Evolutionary conservation across 192 early-diverging fungal genomes (phyloP), one percentile per base, ranked within the genome.

Genomic region (Coemansia sp.): DNA sequence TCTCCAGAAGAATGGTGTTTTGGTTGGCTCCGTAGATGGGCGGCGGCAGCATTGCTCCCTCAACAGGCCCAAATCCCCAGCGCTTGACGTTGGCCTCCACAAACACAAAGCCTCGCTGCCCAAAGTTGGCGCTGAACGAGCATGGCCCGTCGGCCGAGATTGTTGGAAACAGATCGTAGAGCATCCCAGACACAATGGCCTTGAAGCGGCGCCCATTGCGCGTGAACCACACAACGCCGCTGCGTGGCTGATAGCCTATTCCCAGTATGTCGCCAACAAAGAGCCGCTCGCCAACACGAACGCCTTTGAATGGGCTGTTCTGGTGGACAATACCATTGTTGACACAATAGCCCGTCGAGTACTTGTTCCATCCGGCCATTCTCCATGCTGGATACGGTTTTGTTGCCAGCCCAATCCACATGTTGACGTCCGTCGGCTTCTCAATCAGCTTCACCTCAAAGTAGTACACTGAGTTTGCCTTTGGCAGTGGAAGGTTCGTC

Each of bases 81-180:
- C 90, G 89, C 83, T 91, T 92, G 43, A 93, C 90, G 66, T 93
- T 92, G 47, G 91, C 92, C 65, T 93, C 92, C 6, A 93, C 85
- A 79, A 93, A 93, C 8, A 93, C 92, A 75, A 92, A 93, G 11
- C 91, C 91, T 41, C 86, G 84, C 69, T 92, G 91, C 15, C 91
- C 91, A 84, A 92, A 87, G 77, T 92, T 92, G 62, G 90, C 89
- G 63, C 76, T 79, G 56, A 84, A 79, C 39, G 81, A 79, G 64
- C 76, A 84, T 26, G 81, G 81, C 13, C 81, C 81, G 48, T 84
- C 81, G 7, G 81, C 76, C 0, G 81, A 84, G 21, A 84, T 79
- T 21, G 81, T 79, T 9, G 81, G 81, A 65, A 92, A 92, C 44
- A 92, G 62, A 62, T 92, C 90, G 72, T 86, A 89, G 39, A 88